Base-by-base conservation (phyloP, 257 asterid genomes). In the Jacaranda mimosifolia region DNA sequence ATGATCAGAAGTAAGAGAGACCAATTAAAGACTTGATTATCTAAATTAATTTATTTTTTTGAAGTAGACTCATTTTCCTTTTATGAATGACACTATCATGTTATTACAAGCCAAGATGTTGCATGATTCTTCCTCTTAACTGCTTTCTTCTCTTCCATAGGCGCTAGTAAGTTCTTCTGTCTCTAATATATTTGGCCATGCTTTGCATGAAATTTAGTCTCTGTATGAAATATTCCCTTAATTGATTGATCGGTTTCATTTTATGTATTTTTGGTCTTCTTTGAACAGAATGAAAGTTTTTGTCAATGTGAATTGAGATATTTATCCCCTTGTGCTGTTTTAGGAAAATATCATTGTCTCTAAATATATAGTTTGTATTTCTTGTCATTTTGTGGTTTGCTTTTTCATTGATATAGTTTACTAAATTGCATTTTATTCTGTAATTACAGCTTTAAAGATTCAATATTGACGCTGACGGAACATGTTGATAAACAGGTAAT, bases 401-500 rank as follows among this genome's bases (percentile, higher is more conserved):
- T 12, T 45, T 72, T 60, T 38, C 48, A 35, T 7, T 51, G 3
- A 60, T 26, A 36, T 35, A 18, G 73, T 79, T 67, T 66, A 51
- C 80, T 76, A 15, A 85, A 55, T 67, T 66, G 77, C 70, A 51
- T 77, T 32, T 56, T 55, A 14, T 59, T 78, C 66, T 71, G 72
- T 66, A 69, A 62, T 71, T 72, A 11, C 91, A 87, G 91, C 80
- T 87, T 87, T 83, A 84, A 81, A 76, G 87, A 84, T 82, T 84
- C 91, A 72, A 75, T 87, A 66, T 68, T 87, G 81, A 39, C 77
- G 7, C 83, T 87, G 81, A 85, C 89, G 12, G 88, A 87, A 62
- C 91, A 87, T 72, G 63, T 43, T 32, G 89, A 87, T 85, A 84
- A 79, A 75, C 87, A 84, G 91, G 91, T 87, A 84, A 68, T 45